phyloP scores from a whole-genome alignment of 192 early-diverging fungal species.

The Umbelopsis sp. region DNA sequence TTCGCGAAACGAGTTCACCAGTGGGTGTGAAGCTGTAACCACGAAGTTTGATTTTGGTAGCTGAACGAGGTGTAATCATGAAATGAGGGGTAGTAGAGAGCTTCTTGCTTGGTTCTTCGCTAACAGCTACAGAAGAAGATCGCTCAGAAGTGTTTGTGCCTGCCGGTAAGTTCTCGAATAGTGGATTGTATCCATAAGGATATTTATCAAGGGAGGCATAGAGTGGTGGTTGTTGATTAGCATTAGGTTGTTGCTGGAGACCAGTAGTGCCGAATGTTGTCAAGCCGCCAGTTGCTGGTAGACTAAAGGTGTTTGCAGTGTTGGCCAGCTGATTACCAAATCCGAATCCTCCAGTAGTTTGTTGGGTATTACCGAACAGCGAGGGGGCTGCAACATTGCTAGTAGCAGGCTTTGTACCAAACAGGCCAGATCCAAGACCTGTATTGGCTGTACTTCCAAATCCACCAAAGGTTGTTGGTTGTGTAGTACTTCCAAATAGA shows the following conservation, averaged over 20 bases:
- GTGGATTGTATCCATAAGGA: conserved; percentile 85
- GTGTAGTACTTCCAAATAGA: background rate
- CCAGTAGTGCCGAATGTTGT: conserved; percentile 45
- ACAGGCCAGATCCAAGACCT: conserved; percentile 3
- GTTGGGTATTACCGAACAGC: conserved; percentile 45
- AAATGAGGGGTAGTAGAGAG: conserved; percentile 70
- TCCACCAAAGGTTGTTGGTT: conserved; percentile 41
- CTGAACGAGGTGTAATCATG: conserved; percentile 72
- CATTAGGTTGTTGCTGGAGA: conserved; percentile 21
- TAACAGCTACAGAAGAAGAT: conserved; percentile 33
- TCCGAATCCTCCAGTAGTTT: conserved; percentile 26
- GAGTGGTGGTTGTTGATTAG: conserved; percentile 44
- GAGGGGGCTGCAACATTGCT: conserved; percentile 13
- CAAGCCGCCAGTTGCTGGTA: conserved; percentile 45
- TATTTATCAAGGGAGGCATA: conserved; percentile 80
- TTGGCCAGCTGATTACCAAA: conserved; percentile 16
- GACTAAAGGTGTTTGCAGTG: conserved; percentile 32
- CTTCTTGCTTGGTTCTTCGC: conserved; percentile 59
- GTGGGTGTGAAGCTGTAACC: conserved; percentile 51
- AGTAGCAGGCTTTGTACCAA: conserved; percentile 22
- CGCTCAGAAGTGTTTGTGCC: conserved; percentile 43
- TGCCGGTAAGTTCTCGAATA: conserved; percentile 61
- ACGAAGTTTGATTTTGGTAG: conserved; percentile 73
- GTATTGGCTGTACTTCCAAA: conserved; percentile 43
- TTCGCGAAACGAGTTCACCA: conserved; percentile 27